Conservation (phyloP, 305 asterid species). For the Caryopteris hybrid region DNA sequence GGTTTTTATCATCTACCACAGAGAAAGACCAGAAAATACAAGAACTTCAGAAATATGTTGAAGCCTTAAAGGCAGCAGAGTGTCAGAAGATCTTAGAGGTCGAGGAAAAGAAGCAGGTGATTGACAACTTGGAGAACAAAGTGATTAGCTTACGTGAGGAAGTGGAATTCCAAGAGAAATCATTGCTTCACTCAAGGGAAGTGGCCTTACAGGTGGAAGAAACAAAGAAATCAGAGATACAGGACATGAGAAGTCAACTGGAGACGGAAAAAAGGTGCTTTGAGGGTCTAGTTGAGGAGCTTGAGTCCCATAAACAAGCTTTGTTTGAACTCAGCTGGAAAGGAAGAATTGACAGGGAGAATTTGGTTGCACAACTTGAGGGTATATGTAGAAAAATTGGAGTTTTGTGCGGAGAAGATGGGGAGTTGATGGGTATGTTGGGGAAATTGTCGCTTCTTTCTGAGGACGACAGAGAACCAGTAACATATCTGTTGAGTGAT, state of each 20-base stretch:
- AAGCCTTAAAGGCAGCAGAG: conserved; percentile 32
- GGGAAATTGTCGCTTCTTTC: conserved; percentile 25
- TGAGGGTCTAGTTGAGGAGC: conserved; percentile 30
- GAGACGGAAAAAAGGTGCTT: conserved; percentile 26
- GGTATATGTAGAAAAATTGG: conserved; percentile 27
- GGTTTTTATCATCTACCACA: conserved; percentile 7
- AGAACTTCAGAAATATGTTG: conserved; percentile 24
- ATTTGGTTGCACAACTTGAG: conserved; percentile 33
- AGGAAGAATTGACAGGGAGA: conserved; percentile 27
- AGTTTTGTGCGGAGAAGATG: conserved; percentile 34
- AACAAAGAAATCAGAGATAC: conserved; percentile 29
- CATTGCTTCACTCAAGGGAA: conserved; percentile 21
- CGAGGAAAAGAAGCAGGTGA: conserved; percentile 22
- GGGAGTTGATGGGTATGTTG: conserved; percentile 26
- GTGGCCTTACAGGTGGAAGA: conserved; percentile 30
- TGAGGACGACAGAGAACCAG: conserved; percentile 22
- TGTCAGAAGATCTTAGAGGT: conserved; percentile 24
- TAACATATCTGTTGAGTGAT: background rate
- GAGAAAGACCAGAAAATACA: conserved; percentile 30
- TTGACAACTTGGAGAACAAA: conserved; percentile 32
- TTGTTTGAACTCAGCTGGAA: conserved; percentile 30
- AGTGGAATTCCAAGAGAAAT: conserved; percentile 29
- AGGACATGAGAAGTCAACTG: conserved; percentile 24
- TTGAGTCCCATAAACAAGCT: conserved; percentile 31
- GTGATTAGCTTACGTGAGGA: conserved; percentile 17